Base-by-base conservation (phyloP, 139 green algal species). In the Spirogloea muscicola region DNA sequence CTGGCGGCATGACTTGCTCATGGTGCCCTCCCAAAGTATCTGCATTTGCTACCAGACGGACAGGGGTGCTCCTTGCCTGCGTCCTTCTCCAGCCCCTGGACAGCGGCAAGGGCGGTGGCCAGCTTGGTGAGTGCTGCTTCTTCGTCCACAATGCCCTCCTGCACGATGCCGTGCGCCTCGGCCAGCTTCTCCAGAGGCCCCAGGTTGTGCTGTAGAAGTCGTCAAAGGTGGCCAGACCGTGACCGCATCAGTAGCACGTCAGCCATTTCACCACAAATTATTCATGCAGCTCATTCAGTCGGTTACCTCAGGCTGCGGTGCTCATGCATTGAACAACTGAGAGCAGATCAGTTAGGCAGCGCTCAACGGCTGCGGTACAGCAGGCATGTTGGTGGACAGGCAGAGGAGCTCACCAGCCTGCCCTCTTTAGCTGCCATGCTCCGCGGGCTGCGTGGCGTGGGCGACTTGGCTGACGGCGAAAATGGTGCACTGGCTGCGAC, bases 51-150 rank as follows among this genome's bases (percentile, higher is more conserved):
- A n/a, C n/a, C n/a, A n/a, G n/a, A n/a, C n/a, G n/a, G n/a, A n/a
- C n/a, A n/a, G n/a, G n/a, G n/a, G n/a, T n/a, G n/a, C n/a, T n/a
- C n/a, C 46, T 55, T 21, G 46, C 21, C 46, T 21, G 46, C 46
- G 21, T 55, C 64, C 43, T 79, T 72, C 25, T 79, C 70, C 21
- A 79, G 38, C 0, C 7, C 58, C 10, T 78, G 62, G 13, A 79
- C 13, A 13, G 75, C 70, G 25, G 31, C 46, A 21, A 75, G 21
- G 1, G 43, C 67, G 0, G 70, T 29, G 18, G 27, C 55, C 29
- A 41, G 76, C 58, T 74, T 77, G 9, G 60, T 38, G 10, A 79
- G 9, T 3, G 61, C 70, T 29, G 63, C 43, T 36, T 79, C 70
- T 34, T 79, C 70, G 27, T 79, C 70, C 46, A 37, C 41, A 13